phyloP scores from a whole-genome alignment of 306 rosid species.

The Trifolium fragiferum region DNA sequence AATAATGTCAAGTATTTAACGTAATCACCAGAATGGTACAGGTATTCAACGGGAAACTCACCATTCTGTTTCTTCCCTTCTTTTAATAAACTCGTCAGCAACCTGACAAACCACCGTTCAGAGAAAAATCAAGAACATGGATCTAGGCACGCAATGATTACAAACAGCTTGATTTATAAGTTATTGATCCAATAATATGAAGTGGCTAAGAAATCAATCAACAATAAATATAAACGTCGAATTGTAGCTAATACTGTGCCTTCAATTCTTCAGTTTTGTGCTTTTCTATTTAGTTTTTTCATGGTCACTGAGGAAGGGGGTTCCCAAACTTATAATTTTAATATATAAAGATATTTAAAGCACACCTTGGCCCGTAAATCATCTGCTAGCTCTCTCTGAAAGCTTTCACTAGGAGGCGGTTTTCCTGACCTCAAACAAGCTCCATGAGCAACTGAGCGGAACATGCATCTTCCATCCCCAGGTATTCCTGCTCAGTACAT shows the following conservation, averaged over 20 bases:
- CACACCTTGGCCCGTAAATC: slow-evolving; percentile 72
- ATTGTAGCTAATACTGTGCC: neutral
- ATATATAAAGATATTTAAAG: slow-evolving; percentile 29
- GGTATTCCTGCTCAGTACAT: slow-evolving; percentile 74
- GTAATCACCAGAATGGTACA: slow-evolving; percentile 32
- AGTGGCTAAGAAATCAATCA: slow-evolving; percentile 21
- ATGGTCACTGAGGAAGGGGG: neutral
- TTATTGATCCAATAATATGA: neutral
- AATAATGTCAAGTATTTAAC: neutral
- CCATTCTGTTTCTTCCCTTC: slow-evolving; percentile 96
- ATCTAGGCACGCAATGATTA: slow-evolving; percentile 12
- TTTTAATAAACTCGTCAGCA: slow-evolving; percentile 88
- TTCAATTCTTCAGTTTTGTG: slow-evolving; percentile 10
- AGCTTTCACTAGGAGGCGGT: slow-evolving; percentile 69
- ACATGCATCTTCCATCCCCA: slow-evolving; percentile 96
- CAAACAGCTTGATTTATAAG: slow-evolving; percentile 17
- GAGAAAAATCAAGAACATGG: slow-evolving; percentile 31
- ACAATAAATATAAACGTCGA: slow-evolving; percentile 23
- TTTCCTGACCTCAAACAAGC: slow-evolving; percentile 81
- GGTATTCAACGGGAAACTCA: slow-evolving; percentile 45
- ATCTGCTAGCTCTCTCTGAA: slow-evolving; percentile 83
- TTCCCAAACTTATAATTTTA: slow-evolving; percentile 14
- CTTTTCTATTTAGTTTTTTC: slow-evolving; percentile 18
- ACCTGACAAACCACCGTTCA: slow-evolving; percentile 58
- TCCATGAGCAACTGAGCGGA: slow-evolving; percentile 88